Percentiles rank a stretch among this genome's conserved stretches.
Conservation (phyloP, 257 asterid species). For the Datura wrightii region DNA sequence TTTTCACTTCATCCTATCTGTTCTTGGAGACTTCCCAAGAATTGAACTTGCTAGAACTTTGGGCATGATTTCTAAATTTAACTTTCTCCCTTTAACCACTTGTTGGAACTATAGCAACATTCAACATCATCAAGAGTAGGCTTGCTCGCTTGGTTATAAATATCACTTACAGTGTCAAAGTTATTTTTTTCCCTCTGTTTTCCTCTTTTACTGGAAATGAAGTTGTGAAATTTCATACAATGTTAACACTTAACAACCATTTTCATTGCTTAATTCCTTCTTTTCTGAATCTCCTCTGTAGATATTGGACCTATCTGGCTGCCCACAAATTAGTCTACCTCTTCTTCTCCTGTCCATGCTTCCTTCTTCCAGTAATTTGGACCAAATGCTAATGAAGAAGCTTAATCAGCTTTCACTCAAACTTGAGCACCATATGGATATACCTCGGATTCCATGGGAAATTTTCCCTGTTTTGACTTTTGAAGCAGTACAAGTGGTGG, state of each 20-base stretch:
- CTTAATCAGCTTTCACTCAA: slow-evolving; percentile 45
- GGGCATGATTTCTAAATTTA: neutral
- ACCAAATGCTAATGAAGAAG: slow-evolving; percentile 46
- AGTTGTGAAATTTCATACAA: neutral
- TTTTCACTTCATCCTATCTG: neutral
- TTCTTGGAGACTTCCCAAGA: neutral
- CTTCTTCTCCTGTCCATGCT: slow-evolving; percentile 63
- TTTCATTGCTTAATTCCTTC: slow-evolving; percentile 26
- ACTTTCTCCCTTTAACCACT: neutral
- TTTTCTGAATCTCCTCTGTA: slow-evolving; percentile 51
- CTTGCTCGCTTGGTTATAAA: neutral
- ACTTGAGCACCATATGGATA: slow-evolving; percentile 38
- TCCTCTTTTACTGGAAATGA: slow-evolving; percentile 25
- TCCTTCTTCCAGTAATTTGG: slow-evolving; percentile 49
- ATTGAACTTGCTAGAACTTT: slow-evolving; percentile 25
- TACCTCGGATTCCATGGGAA: slow-evolving; percentile 42
- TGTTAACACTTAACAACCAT: neutral
- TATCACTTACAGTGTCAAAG: neutral
- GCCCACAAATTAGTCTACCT: slow-evolving; percentile 67
- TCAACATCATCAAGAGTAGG: neutral
- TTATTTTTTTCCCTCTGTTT: neutral
- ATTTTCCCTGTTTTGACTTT: slow-evolving; percentile 52
- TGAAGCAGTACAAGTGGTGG: slow-evolving; percentile 77
- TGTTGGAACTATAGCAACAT: slow-evolving; percentile 17
- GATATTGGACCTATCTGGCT: slow-evolving; percentile 80